Percentiles rank a stretch among this genome's conserved stretches.
phyloP scores from a whole-genome alignment of 306 rosid species.

The Citrullus amarus region DNA sequence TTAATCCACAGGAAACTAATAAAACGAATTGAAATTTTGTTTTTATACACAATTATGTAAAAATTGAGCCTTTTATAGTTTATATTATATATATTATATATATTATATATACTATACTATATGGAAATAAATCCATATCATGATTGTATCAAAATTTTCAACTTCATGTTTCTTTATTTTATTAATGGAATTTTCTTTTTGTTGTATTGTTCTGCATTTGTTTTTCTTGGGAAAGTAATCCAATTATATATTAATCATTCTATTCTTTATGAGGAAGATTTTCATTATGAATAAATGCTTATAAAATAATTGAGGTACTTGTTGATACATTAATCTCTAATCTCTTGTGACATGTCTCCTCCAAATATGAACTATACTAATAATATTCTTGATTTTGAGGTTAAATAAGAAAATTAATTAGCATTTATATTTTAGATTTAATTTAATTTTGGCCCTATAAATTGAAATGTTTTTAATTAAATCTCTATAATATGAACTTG shows the following conservation, averaged over 20 bases:
- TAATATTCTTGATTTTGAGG: too few species aligned
- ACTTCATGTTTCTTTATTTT: neutral
- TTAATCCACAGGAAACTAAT: conserved; percentile 5
- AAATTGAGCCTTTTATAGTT: neutral
- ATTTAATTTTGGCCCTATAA: too few species aligned
- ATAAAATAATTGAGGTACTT: too few species aligned
- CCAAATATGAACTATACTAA: too few species aligned
- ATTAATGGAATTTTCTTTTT: neutral
- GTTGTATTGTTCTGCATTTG: neutral
- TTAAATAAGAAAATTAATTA: too few species aligned
- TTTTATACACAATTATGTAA: neutral
- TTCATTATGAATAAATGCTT: too few species aligned
- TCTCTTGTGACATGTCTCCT: too few species aligned
- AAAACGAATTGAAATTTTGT: neutral
- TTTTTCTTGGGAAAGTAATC: neutral
- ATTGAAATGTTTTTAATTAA: too few species aligned
- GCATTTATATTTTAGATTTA: too few species aligned
- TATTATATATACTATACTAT: neutral
- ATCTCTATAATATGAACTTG: too few species aligned
- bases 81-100: too few species aligned
- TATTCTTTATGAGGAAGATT: neutral
- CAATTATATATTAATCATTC: neutral
- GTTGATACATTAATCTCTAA: too few species aligned
- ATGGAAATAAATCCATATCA: neutral
- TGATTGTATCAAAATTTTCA: neutral